These are phyloP conservation scores for Aotearoamyces nothofagi DNA, from an alignment of 2,329 filamentous ascomycete genomes.

Conservation along the genomic window DNA sequence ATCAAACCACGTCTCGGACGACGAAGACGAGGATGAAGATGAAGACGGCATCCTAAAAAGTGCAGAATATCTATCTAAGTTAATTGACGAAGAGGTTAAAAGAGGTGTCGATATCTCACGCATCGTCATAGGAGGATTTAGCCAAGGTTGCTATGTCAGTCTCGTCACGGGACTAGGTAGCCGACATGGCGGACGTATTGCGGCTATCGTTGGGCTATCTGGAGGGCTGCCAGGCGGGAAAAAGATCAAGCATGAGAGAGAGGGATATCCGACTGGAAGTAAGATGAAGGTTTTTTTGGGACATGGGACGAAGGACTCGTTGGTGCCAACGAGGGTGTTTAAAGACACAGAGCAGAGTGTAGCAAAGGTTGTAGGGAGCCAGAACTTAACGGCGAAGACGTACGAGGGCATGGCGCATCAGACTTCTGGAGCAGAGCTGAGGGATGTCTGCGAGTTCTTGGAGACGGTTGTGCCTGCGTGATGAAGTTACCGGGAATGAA, in stretches of 20 bases:
- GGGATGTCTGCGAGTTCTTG: slow-evolving; percentile 26
- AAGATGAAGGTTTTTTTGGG: slow-evolving; percentile 27
- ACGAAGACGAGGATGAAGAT: slow-evolving; percentile 33
- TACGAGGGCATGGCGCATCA: slow-evolving; percentile 32
- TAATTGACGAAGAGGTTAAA: slow-evolving; percentile 66
- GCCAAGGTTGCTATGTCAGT: slow-evolving; percentile 71
- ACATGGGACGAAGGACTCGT: slow-evolving; percentile 28
- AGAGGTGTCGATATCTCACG: slow-evolving; percentile 64
- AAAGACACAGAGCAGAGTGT: slow-evolving; percentile 22
- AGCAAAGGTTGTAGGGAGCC: slow-evolving; percentile 21
- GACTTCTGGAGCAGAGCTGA: slow-evolving; percentile 25
- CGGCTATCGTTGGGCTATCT: slow-evolving; percentile 72
- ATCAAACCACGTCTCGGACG: slow-evolving; percentile 24
- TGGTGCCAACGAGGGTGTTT: slow-evolving; percentile 30
- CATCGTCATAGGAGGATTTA: slow-evolving; percentile 76
- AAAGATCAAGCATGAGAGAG: slow-evolving; percentile 22
- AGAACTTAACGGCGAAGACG: slow-evolving; percentile 24
- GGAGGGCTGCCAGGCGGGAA: slow-evolving; percentile 30
- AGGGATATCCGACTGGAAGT: slow-evolving; percentile 17
- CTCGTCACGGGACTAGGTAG: slow-evolving; percentile 61
- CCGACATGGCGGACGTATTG: slow-evolving; percentile 42
- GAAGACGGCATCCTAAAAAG: slow-evolving; percentile 57
- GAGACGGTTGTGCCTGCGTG: too few species aligned
- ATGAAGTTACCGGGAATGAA: too few species aligned
- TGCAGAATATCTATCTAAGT: slow-evolving; percentile 56